These are phyloP conservation scores for Phanerochaete carnosa DNA, from an alignment of 768 basidiomycete genomes.

Conservation along the genomic window DNA sequence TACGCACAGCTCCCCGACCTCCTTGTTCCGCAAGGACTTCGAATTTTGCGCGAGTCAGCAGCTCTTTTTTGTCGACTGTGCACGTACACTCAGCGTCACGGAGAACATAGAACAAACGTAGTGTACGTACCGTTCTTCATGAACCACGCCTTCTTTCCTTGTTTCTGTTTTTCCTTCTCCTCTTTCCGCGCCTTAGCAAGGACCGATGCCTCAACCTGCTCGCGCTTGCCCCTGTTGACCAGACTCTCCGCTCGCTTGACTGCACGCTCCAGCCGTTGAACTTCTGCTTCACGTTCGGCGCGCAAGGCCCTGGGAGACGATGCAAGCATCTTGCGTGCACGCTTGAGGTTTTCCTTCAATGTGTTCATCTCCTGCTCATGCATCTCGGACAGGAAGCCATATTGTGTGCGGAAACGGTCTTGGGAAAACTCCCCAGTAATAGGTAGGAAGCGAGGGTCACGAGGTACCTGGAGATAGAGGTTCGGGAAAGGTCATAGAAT, in stretches of 20 bases:
- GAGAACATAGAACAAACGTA: not conserved
- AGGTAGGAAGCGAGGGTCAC: conserved; percentile 85
- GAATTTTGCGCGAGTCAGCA: conserved; percentile 72
- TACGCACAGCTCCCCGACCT: conserved; percentile 79
- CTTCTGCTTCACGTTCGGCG: conserved; percentile 62
- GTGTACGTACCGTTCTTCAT: conserved; percentile 66
- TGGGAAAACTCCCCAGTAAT: conserved; percentile 66
- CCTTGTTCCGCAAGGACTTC: conserved; percentile 75
- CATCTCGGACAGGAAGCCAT: conserved; percentile 68
- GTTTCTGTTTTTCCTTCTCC: conserved; percentile 61
- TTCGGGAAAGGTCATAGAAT: not conserved
- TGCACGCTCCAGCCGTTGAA: conserved; percentile 65
- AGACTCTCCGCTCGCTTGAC: conserved; percentile 74
- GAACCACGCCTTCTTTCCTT: conserved; percentile 83
- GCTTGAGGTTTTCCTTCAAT: conserved; percentile 62
- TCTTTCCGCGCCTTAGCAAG: conserved; percentile 43
- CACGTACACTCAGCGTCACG: not conserved
- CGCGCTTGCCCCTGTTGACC: conserved; percentile 68
- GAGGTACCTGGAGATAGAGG: conserved; percentile 50
- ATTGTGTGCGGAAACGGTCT: conserved; percentile 64
- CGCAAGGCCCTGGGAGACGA: conserved; percentile 61
- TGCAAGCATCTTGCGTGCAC: conserved; percentile 59
- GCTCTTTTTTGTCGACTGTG: conserved; percentile 73
- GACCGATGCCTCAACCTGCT: conserved; percentile 69
- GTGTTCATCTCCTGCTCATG: conserved; percentile 62